Percentiles rank a stretch among this genome's conserved stretches.
Conservation (phyloP, 2,329 filamentous ascomycete genomes). For the Thelonectria rubi region DNA sequence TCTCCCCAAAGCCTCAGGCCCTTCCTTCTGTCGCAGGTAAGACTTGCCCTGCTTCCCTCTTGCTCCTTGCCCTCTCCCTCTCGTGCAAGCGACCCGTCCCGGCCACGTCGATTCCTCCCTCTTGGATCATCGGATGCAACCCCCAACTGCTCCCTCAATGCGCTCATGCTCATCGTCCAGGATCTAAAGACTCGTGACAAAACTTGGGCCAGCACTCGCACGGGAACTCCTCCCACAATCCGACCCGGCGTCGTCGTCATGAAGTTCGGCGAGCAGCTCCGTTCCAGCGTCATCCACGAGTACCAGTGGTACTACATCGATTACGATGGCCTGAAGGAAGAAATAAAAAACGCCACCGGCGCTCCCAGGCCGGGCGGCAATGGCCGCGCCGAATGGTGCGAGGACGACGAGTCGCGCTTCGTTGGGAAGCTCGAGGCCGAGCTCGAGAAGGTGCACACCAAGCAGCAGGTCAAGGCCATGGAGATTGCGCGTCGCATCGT, state of each 20-base stretch:
- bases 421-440: conserved; percentile 87
- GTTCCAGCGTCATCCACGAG: conserved; percentile 93
- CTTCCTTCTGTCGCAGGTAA: conserved; percentile 29
- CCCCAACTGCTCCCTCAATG: conserved; percentile 29
- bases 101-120: neutral
- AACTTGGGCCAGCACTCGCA: conserved; percentile 52
- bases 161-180: conserved; percentile 62
- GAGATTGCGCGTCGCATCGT: conserved; percentile 94
- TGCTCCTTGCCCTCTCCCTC: neutral
- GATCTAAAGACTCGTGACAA: conserved; percentile 56
- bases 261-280: conserved; percentile 96
- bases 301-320: conserved; percentile 99
- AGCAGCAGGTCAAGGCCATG: conserved; percentile 96
- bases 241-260: conserved; percentile 67
- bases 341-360: conserved; percentile 79
- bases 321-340: conserved; percentile 91
- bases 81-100: conserved; percentile 8
- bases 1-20: conserved; percentile 24
- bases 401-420: conserved; percentile 91
- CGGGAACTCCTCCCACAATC: conserved; percentile 46
- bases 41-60: neutral
- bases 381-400: conserved; percentile 76
- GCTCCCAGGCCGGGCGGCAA: conserved; percentile 51
- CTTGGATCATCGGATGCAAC: neutral
- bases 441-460: conserved; percentile 96